Evolutionary conservation across 148 eudicot species (phyloP), one percentile per base, ranked within the genome.

Genomic region (Chenopodium album): DNA sequence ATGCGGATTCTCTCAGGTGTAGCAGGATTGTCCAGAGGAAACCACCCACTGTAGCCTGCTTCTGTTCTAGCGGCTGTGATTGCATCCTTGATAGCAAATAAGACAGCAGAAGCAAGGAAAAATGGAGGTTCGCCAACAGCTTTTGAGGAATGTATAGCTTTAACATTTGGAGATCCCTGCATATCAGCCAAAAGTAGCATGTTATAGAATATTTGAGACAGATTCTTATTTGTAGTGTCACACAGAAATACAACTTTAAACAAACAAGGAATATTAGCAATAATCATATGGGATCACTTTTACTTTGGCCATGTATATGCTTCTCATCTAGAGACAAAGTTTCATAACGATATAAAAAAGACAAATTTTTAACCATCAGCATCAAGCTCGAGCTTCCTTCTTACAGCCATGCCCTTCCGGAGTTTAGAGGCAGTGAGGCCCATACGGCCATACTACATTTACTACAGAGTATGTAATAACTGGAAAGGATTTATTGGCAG

Each of bases 121-220:
- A 96, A 96, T 10, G 99, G 99, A 78, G 99, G 99, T 74, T 96
- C 99, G 26, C 98, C 99, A 31, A 92, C 98, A 59, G 98, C 99
- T 89, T 96, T 96, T 13, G 99, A 96, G 29, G 98, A 96, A 85
- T 96, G 99, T 84, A 96, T 92, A 71, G 97, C 99, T 81, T 89
- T 96, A 23, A 71, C 86, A 77, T 96, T 96, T 62, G 98, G 97
- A 71, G 92, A 92, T 81, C 83, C 98, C 99, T 96, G 89, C 84
- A 64, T 75, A 77, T 60, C 32, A 31, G 56, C 78, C 52, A 44
- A 60, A 74, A 31, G 54, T 9, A 19, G 47, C 66, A 62, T 62
- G 66, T 62, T 62, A 62, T n/a, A 22, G 62, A 0, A 14, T 14
- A 14, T 14, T 56, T 17, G 17, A 56, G 28, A 28, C 28, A 37